These are phyloP conservation scores for Aureobasidium sp. DNA, from an alignment of 2,329 filamentous ascomycete species.

Conservation along the genomic window DNA sequence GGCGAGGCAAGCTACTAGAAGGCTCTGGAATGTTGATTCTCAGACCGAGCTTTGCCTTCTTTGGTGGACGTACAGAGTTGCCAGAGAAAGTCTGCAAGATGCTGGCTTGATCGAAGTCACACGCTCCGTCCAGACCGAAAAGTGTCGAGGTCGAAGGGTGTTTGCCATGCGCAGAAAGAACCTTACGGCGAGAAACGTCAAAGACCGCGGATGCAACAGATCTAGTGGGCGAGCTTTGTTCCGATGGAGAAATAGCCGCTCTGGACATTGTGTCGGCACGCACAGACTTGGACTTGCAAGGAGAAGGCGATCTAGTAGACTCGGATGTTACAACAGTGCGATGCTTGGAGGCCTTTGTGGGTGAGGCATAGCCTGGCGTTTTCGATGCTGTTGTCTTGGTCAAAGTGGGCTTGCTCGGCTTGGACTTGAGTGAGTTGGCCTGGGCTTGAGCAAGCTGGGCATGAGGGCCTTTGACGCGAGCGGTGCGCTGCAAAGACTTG, in stretches of 20 bases:
- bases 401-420: conserved; percentile 5
- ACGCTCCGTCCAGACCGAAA: neutral
- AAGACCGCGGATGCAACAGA: neutral
- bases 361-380: conserved; percentile 2
- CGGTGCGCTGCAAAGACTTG: neutral
- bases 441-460: neutral
- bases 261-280: neutral
- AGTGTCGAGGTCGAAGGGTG: neutral
- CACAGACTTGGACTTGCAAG: neutral
- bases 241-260: neutral
- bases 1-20: neutral
- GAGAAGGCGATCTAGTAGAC: neutral
- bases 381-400: neutral
- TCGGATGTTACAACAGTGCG: neutral
- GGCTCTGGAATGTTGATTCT: conserved; percentile 1
- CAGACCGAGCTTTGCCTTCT: neutral
- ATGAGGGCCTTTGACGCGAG: neutral
- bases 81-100: neutral
- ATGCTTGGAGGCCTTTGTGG: conserved; percentile 7
- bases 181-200: neutral
- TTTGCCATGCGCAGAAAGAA: neutral
- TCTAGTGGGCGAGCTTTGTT: neutral
- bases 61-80: neutral
- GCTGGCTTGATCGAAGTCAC: neutral
- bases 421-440: conserved; percentile 1